Conservation (phyloP, 164 flowering plant species). For the Litsea cubeba region DNA sequence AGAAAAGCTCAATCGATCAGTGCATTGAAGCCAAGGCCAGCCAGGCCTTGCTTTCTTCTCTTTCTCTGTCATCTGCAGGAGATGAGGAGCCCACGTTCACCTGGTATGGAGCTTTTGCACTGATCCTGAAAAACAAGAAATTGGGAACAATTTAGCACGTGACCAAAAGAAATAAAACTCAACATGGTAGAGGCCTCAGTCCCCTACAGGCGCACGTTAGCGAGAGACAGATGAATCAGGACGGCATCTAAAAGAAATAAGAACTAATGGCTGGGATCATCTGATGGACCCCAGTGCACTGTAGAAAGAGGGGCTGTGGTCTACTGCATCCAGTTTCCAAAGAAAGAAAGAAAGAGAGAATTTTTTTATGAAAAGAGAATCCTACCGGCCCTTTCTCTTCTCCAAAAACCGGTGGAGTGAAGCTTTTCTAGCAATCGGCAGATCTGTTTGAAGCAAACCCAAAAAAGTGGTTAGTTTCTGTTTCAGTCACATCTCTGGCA, state of each 20-base stretch:
- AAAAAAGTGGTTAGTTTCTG: neutral
- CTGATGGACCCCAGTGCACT: too few species aligned
- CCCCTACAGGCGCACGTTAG: neutral
- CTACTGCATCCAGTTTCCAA: too few species aligned
- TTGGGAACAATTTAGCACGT: neutral
- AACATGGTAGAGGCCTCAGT: neutral
- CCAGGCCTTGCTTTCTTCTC: constrained; percentile 44
- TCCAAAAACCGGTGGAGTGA: constrained; percentile 76
- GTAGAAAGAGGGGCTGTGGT: too few species aligned
- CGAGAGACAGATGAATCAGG: too few species aligned
- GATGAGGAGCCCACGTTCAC: constrained; percentile 7
- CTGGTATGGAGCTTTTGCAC: constrained; percentile 51
- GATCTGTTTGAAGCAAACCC: constrained; percentile 30
- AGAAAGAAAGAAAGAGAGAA: too few species aligned
- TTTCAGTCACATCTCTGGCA: neutral
- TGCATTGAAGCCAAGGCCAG: constrained; percentile 44
- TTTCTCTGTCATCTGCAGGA: constrained; percentile 20
- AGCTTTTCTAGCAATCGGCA: constrained; percentile 69
- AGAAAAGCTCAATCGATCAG: neutral
- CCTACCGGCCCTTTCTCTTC: constrained; percentile 82
- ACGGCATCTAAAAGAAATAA: too few species aligned
- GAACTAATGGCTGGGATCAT: too few species aligned
- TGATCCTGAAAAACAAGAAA: constrained; percentile 38
- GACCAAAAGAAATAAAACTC: neutral
- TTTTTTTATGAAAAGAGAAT: neutral